Percentiles rank a stretch among this genome's conserved stretches.
Evolutionary conservation across 345 rosid species (phyloP).

Genomic region (Brassica napus): Da-Ae NC_063434.1:25250001-25250500

Average conservation of each 20-base stretch:
- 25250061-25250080: conserved; percentile 29
- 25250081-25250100: neutral
- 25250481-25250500: no score
- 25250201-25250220: conserved; percentile 9
- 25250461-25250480: no score
- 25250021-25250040: conserved; percentile 12
- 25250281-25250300: no score
- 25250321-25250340: no score
- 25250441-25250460: no score
- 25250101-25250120: neutral
- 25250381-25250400: no score
- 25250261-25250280: no score
- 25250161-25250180: conserved; percentile 25
- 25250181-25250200: conserved; percentile 26
- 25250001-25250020: neutral
- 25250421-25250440: no score
- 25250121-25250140: conserved; percentile 14
- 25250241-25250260: conserved; percentile 5
- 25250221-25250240: conserved; percentile 17
- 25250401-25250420: no score
- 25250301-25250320: no score
- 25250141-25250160: conserved; percentile 42
- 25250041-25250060: conserved; percentile 37
- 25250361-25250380: no score
- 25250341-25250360: no score